Percentiles rank a stretch among this genome's conserved stretches.
phyloP scores from a whole-genome alignment of 129 eudicot species.

The Apium graveolens region DNA sequence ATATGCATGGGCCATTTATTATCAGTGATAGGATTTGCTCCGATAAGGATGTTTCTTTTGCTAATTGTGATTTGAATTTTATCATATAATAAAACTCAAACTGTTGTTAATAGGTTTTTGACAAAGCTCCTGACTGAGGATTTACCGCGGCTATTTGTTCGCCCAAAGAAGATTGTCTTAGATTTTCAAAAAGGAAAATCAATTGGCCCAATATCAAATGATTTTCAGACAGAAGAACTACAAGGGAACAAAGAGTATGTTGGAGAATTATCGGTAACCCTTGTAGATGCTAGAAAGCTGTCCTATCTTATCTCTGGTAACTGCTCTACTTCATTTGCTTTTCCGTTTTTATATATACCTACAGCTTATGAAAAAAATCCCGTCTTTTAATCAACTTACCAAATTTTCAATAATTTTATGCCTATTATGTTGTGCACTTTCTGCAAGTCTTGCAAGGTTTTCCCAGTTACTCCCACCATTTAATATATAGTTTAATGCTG shows the following conservation, averaged over 20 bases:
- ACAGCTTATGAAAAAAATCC: not conserved
- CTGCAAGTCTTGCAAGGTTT: not conserved
- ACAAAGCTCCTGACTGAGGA: constrained; percentile 94
- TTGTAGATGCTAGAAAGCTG: constrained; percentile 93
- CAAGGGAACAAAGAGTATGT: constrained; percentile 80
- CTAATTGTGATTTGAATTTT: not conserved
- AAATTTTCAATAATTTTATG: not conserved
- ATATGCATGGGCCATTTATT: not conserved
- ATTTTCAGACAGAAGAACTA: constrained; percentile 62
- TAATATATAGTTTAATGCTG: not conserved
- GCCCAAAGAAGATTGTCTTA: constrained; percentile 88
- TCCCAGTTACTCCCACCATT: not conserved
- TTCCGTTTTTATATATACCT: not conserved
- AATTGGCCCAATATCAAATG: constrained; percentile 67
- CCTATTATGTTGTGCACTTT: not conserved
- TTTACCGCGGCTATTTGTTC: constrained; percentile 89
- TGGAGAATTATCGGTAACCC: constrained; percentile 95
- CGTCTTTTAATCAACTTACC: not conserved
- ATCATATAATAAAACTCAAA: too few relatives aligned
- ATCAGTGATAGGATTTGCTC: not conserved
- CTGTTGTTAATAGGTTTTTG: constrained; percentile 59
- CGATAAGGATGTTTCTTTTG: not conserved
- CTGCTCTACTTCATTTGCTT: not conserved
- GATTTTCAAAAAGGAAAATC: constrained; percentile 89
- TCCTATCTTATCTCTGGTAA: constrained; percentile 61